These are phyloP conservation scores for Mortierella sp. DNA, from an alignment of 371 early-diverging fungal genomes.

Conservation along the genomic window DNA sequence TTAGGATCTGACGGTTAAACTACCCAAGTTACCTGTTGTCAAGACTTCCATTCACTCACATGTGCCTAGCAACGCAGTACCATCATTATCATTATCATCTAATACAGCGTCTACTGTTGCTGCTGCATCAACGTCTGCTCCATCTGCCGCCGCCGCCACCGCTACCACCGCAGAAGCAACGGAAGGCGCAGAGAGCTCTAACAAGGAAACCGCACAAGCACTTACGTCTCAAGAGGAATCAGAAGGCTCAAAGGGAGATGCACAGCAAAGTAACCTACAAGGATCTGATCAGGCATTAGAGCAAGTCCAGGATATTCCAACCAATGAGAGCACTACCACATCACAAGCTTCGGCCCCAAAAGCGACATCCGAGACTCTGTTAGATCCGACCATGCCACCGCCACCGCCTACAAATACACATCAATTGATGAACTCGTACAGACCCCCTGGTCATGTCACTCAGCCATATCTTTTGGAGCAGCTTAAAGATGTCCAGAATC, in stretches of 20 bases:
- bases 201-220: constrained; percentile 1
- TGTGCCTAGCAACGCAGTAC: constrained; percentile 14
- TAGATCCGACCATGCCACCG: background rate
- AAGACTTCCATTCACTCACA: constrained; percentile 48
- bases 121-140: constrained; percentile 2
- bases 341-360: background rate
- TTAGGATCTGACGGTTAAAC: constrained; percentile 47
- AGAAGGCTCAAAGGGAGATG: background rate
- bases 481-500: constrained; percentile 50
- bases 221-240: background rate
- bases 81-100: constrained; percentile 3
- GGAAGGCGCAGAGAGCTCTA: background rate
- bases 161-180: background rate
- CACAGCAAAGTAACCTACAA: background rate
- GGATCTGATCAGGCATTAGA: constrained; percentile 12
- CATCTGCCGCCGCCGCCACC: background rate
- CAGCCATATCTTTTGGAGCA: constrained; percentile 54
- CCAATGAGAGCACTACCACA: background rate
- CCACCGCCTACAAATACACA: constrained; percentile 19
- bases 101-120: background rate
- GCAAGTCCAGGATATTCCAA: background rate
- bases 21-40: constrained; percentile 44
- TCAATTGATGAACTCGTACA: constrained; percentile 30
- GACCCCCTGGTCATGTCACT: constrained; percentile 47
- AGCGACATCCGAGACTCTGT: background rate